Percentiles rank a stretch among this genome's conserved stretches.
Evolutionary conservation across 2,329 filamentous ascomycete genomes (phyloP).

Genomic region (Talaromyces funiculosus): DNA sequence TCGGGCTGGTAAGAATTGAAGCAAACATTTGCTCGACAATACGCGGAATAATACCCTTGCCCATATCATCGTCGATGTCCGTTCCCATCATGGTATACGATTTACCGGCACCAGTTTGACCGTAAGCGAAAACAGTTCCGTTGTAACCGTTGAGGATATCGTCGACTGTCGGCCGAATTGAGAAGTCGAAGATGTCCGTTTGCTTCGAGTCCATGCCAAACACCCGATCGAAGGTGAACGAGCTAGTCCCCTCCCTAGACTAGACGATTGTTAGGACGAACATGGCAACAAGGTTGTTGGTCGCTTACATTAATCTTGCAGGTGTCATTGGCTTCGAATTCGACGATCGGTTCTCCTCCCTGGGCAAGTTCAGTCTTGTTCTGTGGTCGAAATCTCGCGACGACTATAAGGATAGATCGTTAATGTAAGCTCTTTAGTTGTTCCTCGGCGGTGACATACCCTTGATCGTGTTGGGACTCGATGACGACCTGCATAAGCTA

Average conservation of each 20-base stretch:
- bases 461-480: conserved; percentile 47
- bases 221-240: conserved; percentile 95
- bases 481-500: conserved; percentile 1
- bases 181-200: conserved; percentile 95
- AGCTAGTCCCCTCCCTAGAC: conserved; percentile 75
- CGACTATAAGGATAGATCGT: conserved; percentile 52
- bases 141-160: conserved; percentile 99
- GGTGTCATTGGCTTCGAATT: conserved; percentile 82
- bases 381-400: conserved; percentile 95
- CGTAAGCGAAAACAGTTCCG: conserved; percentile 96
- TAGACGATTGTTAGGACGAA: conserved; percentile 35
- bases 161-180: conserved; percentile 90
- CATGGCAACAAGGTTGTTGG: neutral
- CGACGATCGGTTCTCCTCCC: conserved; percentile 86
- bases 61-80: conserved; percentile 83
- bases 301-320: conserved; percentile 69
- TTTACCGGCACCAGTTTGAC: conserved; percentile 96
- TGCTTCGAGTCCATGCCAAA: conserved; percentile 92
- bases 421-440: neutral
- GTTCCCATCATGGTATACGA: conserved; percentile 99
- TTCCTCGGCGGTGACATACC: conserved; percentile 36
- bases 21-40: conserved; percentile 97
- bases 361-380: conserved; percentile 89
- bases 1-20: conserved; percentile 84
- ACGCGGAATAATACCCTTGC: conserved; percentile 90